Percentiles rank a stretch among this genome's conserved stretches.
Conservation (phyloP, 345 rosid species). For the Melastoma malabathricum region DNA sequence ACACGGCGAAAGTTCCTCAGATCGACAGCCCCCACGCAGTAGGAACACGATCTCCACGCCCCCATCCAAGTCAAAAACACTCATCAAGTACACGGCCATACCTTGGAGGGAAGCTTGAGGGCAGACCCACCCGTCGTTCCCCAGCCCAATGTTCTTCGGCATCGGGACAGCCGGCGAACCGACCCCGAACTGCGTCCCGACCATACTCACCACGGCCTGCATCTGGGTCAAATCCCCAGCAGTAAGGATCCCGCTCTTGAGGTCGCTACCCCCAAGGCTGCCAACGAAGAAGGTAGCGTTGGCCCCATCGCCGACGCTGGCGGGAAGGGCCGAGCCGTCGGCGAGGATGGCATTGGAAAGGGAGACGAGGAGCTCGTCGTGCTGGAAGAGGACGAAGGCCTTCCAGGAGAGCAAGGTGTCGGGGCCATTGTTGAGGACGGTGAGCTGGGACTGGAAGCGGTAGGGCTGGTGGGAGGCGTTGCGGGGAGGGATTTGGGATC, state of each 20-base stretch:
- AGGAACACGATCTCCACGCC: not conserved
- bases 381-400: constrained; percentile 52
- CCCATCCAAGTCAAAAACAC: not conserved
- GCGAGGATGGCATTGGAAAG: constrained; percentile 59
- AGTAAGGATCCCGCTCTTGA: constrained; percentile 81
- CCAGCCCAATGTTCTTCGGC: constrained; percentile 53
- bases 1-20: not conserved
- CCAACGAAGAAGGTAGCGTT: constrained; percentile 82
- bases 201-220: constrained; percentile 45
- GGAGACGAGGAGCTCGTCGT: constrained; percentile 67
- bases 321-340: constrained; percentile 64
- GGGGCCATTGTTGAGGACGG: constrained; percentile 56
- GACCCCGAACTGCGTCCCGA: constrained; percentile 93
- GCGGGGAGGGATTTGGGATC: constrained; percentile 48
- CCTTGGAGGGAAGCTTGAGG: constrained; percentile 41
- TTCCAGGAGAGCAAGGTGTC: constrained; percentile 67
- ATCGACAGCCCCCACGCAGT: too few relatives aligned
- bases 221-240: constrained; percentile 88
- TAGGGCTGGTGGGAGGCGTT: constrained; percentile 56
- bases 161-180: constrained; percentile 47
- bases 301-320: constrained; percentile 66
- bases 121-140: constrained; percentile 71
- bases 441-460: constrained; percentile 67
- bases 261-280: constrained; percentile 43
- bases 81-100: constrained; percentile 3